These are phyloP conservation scores for Agrocybe praecox DNA, from an alignment of 768 basidiomycete genomes.

Conservation along the genomic window DNA sequence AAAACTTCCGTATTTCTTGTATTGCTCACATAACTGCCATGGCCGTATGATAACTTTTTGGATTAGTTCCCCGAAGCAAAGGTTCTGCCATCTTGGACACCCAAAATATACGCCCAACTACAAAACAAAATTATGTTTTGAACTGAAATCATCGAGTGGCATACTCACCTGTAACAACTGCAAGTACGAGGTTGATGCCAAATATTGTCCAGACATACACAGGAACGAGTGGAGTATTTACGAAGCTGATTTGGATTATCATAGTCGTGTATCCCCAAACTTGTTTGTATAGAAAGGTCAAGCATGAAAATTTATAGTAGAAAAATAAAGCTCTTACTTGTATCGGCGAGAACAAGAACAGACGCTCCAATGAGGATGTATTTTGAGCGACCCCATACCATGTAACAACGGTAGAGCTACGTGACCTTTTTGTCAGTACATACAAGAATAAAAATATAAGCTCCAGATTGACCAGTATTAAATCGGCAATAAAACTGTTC, in stretches of 20 bases:
- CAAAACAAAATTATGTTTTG: neutral
- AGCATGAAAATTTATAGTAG: too few species aligned
- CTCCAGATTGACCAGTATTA: conserved; percentile 1
- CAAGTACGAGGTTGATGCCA: conserved; percentile 21
- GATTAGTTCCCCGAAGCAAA: conserved; percentile 1
- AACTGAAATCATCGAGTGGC: neutral
- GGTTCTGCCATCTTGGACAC: neutral
- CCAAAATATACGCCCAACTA: conserved; percentile 13
- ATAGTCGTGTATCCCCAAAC: conserved; percentile 23
- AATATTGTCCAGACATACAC: conserved; percentile 28
- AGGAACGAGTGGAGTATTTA: conserved; percentile 1
- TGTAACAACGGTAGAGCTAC: conserved; percentile 11
- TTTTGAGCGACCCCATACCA: conserved; percentile 3
- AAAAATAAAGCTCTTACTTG: neutral
- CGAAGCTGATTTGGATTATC: neutral
- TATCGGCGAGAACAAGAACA: neutral
- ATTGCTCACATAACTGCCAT: conserved; percentile 6
- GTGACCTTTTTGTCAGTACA: neutral
- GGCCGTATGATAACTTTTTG: conserved; percentile 1
- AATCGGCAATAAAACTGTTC: conserved; percentile 3
- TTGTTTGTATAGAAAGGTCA: neutral
- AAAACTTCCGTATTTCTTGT: neutral
- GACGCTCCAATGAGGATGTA: neutral
- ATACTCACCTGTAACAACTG: too few species aligned
- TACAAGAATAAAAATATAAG: too few species aligned